A percentile compares a stretch with the other conserved stretches of the same genome.
phyloP scores from a whole-genome alignment of 768 basidiomycete species.

The Naganishia friedmannii region DNA sequence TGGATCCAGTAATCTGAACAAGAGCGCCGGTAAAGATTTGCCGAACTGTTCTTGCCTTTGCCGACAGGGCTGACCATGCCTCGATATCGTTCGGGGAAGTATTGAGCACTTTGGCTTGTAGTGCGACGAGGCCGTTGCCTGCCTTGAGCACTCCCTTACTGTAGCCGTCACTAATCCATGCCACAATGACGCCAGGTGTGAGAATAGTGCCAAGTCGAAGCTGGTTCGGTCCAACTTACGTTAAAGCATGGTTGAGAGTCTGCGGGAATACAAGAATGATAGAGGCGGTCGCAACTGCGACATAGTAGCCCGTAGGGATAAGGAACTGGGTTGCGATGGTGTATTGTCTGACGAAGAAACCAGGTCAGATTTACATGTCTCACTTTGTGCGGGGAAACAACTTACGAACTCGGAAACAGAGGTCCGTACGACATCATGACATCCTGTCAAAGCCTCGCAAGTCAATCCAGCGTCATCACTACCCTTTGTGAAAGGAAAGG shows the following conservation, averaged over 20 bases:
- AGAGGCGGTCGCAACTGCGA: constrained; percentile 57
- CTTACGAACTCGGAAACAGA: constrained; percentile 56
- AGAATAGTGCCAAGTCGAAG: background rate
- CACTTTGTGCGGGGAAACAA: background rate
- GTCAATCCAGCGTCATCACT: background rate
- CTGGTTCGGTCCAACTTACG: constrained; percentile 38
- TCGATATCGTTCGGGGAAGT: constrained; percentile 37
- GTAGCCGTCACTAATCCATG: constrained; percentile 33
- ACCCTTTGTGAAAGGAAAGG: background rate
- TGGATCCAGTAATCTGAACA: constrained; percentile 38
- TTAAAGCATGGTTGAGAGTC: constrained; percentile 56
- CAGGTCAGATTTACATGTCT: background rate
- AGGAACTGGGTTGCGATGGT: constrained; percentile 44
- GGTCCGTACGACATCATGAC: constrained; percentile 55
- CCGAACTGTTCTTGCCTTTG: constrained; percentile 35
- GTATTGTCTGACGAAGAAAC: constrained; percentile 8
- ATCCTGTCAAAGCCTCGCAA: background rate
- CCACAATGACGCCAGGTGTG: background rate
- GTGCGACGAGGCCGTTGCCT: constrained; percentile 35
- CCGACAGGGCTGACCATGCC: constrained; percentile 38
- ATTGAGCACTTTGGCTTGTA: constrained; percentile 42
- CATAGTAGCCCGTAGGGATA: constrained; percentile 57
- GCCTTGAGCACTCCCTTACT: constrained; percentile 46
- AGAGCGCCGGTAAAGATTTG: constrained; percentile 37
- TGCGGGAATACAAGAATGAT: constrained; percentile 60